Evolutionary conservation across 1,284 basidiomycete species (phyloP), one percentile per base, ranked within the genome.

Genomic region (Leccinum insolens): DNA sequence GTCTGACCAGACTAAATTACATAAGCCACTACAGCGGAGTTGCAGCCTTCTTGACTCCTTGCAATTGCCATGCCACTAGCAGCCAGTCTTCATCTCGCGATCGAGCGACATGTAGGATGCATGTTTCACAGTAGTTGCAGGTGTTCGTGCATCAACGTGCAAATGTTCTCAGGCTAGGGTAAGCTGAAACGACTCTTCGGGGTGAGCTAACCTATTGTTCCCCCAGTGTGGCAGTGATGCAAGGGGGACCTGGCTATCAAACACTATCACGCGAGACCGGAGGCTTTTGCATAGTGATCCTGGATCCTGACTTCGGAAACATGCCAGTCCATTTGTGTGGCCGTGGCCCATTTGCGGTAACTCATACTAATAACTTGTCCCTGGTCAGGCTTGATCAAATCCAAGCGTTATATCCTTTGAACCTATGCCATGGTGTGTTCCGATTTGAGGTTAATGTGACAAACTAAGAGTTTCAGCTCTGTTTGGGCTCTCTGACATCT

Each of bases 11-110:
- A 49, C 34, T 31, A 11, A 3, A 67, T 76, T 62, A 77, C 65
- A 62, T 76, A 76, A 75, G 66, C 55, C 11, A 20, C 2, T 17
- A 31, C 57, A 31, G 55, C 25, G 52, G 52, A 46, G 44, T 15
- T 39, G 12, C 14, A 41, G 39, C 39, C 14, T 39, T 37, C 34
- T 37, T 37, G 34, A 37, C 12, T 39, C 12, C 37, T 39, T 39
- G 37, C 34, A 37, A 37, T 37, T 37, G 11, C 34, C 34, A 37
- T 37, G 34, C 34, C 34, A 37, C 34, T 37, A 37, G 34, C 34
- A 37, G 34, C 37, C 5, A 39, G 39, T 41, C 41, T 41, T 41
- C 41, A 41, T 41, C 39, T 41, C 39, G 39, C 14, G 1, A 15
- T 41, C 41, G 41, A 44, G 41, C 3, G 41, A 44, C 39, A 41